A percentile compares a stretch with the other conserved stretches of the same genome.
These are phyloP conservation scores for sorghum (Sorghum bicolor) DNA, from an alignment of 176 grass and related monocot species.

Conservation along the genomic window Sorghum_bicolor_NCBIv3 NC_012870.2:72157501-72158000, in stretches of 20 bases:
- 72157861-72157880: neutral
- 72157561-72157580: neutral
- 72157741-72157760: neutral
- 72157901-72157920: neutral
- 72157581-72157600: conserved; percentile 50
- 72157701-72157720: conserved; percentile 1
- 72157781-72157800: neutral
- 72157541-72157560: neutral
- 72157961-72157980: neutral
- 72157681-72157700: neutral
- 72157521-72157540: neutral
- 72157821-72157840: neutral
- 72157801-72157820: neutral
- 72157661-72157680: neutral
- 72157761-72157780: neutral
- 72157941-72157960: neutral
- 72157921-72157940: neutral
- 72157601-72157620: conserved; percentile 30
- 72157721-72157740: conserved; percentile 9
- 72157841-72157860: neutral
- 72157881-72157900: neutral
- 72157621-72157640: conserved; percentile 61
- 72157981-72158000: neutral
- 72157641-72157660: neutral
- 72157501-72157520: conserved; percentile 23